Evolutionary conservation across 1,284 basidiomycete species (phyloP), one percentile per base, ranked within the genome.

Genomic region (Ceratobasidium sp.): DNA sequence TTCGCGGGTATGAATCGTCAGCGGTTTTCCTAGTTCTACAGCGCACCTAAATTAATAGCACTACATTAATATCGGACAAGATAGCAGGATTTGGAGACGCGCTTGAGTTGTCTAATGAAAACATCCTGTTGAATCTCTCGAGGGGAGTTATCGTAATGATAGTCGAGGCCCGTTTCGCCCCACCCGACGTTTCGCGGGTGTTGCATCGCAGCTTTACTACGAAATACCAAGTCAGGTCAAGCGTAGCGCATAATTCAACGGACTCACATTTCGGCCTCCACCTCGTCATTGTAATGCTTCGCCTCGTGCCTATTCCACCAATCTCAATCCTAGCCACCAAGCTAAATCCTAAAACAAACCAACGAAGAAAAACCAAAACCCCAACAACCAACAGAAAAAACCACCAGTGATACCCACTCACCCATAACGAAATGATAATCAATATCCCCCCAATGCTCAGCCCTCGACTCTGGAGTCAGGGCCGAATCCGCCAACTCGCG

Each of bases 131-230:
- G 92, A 0, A 88, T 76, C 0, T 87, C 85, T 11, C 88, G 86
- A 0, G 91, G 90, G 0, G 91, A 92, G 76, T 88, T 85, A 78
- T 92, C 88, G 78, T 93, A 93, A 79, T 93, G 91, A 77, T 93
- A 93, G 76, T 95, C 93, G 4, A 95, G 85, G 3, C 93, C 92
- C 69, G 93, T 94, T 78, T 94, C 92, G 0, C 93, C 93, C 89
- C 90, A 92, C 8, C 91, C 91, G 5, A 94, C 91, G 76, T 91
- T 93, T 11, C 90, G 87, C 1, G 91, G 90, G 77, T 94, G 92
- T 0, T 82, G 72, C 87, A 93, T 91, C 1, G 92, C 92, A 77
- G 89, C 87, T 67, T 92, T 75, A 46, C 91, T 92, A 78, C 8
- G n/a, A 67, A 43, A 41, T 23, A n/a, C 35, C n/a, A n/a, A n/a